These are phyloP conservation scores for Geranium brycei DNA, from an alignment of 345 rosid species.

Conservation along the genomic window DNA sequence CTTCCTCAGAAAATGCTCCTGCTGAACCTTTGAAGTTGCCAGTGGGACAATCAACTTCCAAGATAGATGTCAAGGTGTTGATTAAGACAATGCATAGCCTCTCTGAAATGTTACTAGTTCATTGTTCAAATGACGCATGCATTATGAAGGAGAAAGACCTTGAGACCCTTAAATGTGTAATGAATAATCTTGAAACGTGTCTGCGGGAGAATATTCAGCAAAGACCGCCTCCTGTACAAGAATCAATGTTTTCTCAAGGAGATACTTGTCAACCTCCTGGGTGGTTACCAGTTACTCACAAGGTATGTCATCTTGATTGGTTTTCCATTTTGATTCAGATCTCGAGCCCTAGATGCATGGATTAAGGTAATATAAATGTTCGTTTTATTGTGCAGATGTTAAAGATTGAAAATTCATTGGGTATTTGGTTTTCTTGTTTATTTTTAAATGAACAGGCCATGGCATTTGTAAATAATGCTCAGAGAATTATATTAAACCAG, in stretches of 20 bases:
- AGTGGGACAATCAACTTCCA: constrained; percentile 16
- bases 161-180: constrained; percentile 42
- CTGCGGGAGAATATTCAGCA: constrained; percentile 23
- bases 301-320: constrained; percentile 31
- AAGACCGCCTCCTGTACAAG: constrained; percentile 17
- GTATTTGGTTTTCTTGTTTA: background rate
- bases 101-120: constrained; percentile 57
- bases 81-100: constrained; percentile 48
- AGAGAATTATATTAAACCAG: too few relatives aligned
- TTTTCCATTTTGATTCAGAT: background rate
- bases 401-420: background rate
- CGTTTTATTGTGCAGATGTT: background rate
- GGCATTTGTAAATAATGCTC: background rate
- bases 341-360: background rate
- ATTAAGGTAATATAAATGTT: background rate
- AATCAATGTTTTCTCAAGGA: constrained; percentile 17
- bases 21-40: constrained; percentile 12
- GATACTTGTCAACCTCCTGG: constrained; percentile 12
- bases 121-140: constrained; percentile 39
- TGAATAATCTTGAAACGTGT: constrained; percentile 47
- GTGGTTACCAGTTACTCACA: constrained; percentile 17
- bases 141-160: constrained; percentile 40
- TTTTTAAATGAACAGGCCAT: background rate
- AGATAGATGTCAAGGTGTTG: constrained; percentile 21
- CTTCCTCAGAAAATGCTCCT: constrained; percentile 25